These are phyloP conservation scores for Gaeumannomyces sp. DNA, from an alignment of 2,329 filamentous ascomycete species.

Conservation along the genomic window DNA sequence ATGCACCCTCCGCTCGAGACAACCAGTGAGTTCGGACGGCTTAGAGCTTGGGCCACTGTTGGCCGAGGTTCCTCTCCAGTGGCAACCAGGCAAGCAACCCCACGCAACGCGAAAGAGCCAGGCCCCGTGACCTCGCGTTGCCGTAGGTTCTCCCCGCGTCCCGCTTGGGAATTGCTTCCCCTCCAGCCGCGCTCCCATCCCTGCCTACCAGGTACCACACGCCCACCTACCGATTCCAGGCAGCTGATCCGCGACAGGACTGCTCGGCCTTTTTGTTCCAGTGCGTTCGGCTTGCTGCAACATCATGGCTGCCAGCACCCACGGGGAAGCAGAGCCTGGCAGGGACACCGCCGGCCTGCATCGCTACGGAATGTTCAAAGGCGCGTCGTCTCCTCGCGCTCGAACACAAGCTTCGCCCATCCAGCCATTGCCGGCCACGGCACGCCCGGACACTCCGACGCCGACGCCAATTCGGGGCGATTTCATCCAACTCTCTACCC, in stretches of 20 bases:
- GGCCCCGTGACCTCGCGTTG: neutral
- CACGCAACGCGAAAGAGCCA: neutral
- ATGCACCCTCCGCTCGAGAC: too few species aligned
- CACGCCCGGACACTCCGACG: neutral
- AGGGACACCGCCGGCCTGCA: neutral
- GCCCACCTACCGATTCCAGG: too few species aligned
- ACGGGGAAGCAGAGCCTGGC: neutral
- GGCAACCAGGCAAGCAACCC: neutral
- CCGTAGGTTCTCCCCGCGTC: neutral
- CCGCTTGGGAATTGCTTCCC: neutral
- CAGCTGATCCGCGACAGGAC: too few species aligned
- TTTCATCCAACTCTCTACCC: slow-evolving; percentile 30
- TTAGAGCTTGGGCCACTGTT: neutral
- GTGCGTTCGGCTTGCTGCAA: neutral
- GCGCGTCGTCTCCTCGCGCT: neutral
- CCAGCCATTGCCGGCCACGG: neutral
- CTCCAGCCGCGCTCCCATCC: too few species aligned
- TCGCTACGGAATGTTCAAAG: neutral
- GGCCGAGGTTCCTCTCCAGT: too few species aligned
- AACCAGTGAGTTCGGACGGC: neutral
- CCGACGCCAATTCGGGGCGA: slow-evolving; percentile 25
- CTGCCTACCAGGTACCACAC: too few species aligned
- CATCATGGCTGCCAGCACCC: neutral
- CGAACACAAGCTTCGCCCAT: neutral
- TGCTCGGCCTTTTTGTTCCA: neutral